These are phyloP conservation scores for Penicillium macrosclerotiorum DNA, from an alignment of 495 filamentous ascomycete genomes.

Conservation along the genomic window DNA sequence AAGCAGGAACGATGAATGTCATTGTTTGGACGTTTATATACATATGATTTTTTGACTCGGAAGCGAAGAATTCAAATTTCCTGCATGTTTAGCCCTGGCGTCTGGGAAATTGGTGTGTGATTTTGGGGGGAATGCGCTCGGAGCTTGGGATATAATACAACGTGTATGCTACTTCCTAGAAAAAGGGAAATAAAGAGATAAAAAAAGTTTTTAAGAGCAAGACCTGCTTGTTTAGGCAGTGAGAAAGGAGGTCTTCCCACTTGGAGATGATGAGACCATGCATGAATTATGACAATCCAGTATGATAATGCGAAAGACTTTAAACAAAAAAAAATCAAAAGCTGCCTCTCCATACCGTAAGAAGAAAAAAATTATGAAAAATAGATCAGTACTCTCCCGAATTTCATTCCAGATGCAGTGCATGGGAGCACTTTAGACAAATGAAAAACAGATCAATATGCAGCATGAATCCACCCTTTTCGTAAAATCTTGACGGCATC, in stretches of 20 bases:
- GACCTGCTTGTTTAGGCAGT: slow-evolving; percentile 13
- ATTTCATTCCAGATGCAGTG: slow-evolving; percentile 8
- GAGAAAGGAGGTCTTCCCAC: background rate
- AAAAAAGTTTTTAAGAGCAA: too few relatives aligned
- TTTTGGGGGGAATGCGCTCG: background rate
- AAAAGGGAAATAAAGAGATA: too few relatives aligned
- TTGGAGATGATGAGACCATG: slow-evolving; percentile 4
- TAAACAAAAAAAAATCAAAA: background rate
- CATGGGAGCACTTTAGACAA: background rate
- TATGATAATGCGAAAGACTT: background rate
- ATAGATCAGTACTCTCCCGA: background rate
- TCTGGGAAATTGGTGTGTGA: background rate
- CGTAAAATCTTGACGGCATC: slow-evolving; percentile 4
- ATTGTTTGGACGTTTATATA: background rate
- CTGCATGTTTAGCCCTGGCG: slow-evolving; percentile 20
- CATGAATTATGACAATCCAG: slow-evolving; percentile 5
- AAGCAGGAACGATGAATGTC: background rate
- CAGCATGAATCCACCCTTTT: background rate
- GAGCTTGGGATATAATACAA: background rate
- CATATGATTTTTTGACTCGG: background rate
- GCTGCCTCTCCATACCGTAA: too few relatives aligned
- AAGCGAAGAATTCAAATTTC: background rate
- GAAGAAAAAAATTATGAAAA: slow-evolving; percentile 1
- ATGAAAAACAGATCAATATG: background rate
- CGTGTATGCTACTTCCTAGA: background rate